Conservation (phyloP, 2,329 filamentous ascomycete genomes). For the Calonectria multiphialidica region DNA sequence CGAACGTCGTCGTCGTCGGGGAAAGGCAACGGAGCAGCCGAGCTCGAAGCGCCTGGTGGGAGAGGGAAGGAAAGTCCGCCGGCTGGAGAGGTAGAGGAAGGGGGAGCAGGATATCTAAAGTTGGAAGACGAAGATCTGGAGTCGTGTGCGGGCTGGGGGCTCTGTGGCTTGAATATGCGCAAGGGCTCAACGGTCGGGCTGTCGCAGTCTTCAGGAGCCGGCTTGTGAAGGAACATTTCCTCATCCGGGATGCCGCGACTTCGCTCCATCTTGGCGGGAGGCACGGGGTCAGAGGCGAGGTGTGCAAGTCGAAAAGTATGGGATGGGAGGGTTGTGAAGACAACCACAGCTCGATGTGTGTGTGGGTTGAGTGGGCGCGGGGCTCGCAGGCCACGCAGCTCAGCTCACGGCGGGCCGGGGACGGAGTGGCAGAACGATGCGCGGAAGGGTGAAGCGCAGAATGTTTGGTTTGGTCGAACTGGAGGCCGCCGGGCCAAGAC, state of each 20-base stretch:
- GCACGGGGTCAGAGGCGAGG: conserved; percentile 19
- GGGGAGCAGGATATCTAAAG: conserved; percentile 65
- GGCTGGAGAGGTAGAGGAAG: conserved; percentile 54
- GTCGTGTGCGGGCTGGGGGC: conserved; percentile 66
- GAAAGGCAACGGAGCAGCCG: conserved; percentile 76
- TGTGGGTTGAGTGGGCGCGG: conserved; percentile 7
- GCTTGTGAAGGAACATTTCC: conserved; percentile 83
- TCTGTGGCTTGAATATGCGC: conserved; percentile 85
- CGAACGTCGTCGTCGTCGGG: conserved; percentile 75
- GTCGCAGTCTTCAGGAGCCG: conserved; percentile 66
- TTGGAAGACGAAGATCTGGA: conserved; percentile 50
- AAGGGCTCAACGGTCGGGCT: conserved; percentile 87
- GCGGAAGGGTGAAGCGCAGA: conserved; percentile 9
- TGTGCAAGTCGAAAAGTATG: conserved; percentile 1
- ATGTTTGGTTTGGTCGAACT: background rate
- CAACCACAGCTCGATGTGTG: conserved; percentile 2
- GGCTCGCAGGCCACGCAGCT: conserved; percentile 9
- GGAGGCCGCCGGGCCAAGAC: conserved; percentile 2
- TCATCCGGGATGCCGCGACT: conserved; percentile 78
- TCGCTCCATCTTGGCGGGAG: conserved; percentile 58
- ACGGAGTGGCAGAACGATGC: conserved; percentile 3
- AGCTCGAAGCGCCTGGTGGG: conserved; percentile 78
- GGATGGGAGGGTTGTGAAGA: background rate
- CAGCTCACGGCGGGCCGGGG: background rate
- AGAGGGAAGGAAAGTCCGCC: conserved; percentile 71